Evolutionary conservation across 306 rosid species (phyloP), one percentile per base, ranked within the genome.

Genomic region (Quercus ilex): DNA sequence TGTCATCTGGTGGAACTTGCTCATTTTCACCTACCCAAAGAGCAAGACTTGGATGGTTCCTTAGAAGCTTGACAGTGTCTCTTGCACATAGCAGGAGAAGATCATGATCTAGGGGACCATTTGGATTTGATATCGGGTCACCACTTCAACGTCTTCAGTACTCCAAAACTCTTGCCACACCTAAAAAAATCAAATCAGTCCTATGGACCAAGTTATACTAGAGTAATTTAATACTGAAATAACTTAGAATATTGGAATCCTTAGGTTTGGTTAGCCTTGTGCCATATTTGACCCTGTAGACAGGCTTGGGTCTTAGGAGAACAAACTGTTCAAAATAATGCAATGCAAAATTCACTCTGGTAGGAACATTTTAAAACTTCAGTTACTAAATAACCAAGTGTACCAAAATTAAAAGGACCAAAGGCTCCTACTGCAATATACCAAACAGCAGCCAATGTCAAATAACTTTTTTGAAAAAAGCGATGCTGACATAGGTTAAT

Each of bases 91-190:
- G 86, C 91, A 94, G 33, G 85, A 94, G 92, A 83, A 94, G 97
- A 78, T 91, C 97, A 85, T 94, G 98, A 81, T 94, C 98, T 62
- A 88, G 85, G 10, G 97, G 97, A 77, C 98, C 98, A 0, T 91
- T 51, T 74, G 97, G 97, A 84, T 94, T 33, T 33, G 35, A 33
- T 33, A 33, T 73, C 0, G 97, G 95, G 70, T 2, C 85, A 72
- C 97, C 98, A 97, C 97, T 71, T 94, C 98, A 21, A 88, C 91
- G 74, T 94, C 97, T 78, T 97, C 97, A 74, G 97, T 92, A 75
- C 92, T 94, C 98, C 97, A 94, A 86, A 94, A 94, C 82, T 94
- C 98, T 85, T 94, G 98, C 97, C 98, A 94, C 74, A 94, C 98
- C 98, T 94, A 75, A 74, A 86, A 87, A 55, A 84, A 63, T 53